Percentiles rank a stretch among this genome's conserved stretches.
Evolutionary conservation across 2,329 filamentous ascomycete genomes (phyloP).

Genomic region (Capronia coronata): DNA sequence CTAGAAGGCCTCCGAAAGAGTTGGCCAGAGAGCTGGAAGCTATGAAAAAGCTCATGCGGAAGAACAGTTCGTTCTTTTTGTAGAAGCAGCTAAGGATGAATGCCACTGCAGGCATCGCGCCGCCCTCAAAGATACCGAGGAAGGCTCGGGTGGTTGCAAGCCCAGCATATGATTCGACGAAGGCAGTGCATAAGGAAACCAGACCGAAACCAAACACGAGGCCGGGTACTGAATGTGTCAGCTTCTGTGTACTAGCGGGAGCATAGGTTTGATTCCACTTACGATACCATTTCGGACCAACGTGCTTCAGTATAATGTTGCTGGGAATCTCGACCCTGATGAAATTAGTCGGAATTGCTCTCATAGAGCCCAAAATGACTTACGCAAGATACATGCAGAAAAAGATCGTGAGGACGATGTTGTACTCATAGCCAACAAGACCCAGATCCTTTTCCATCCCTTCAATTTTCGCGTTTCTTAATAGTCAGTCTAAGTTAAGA

Average conservation of each 20-base stretch:
- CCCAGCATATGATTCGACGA: slow-evolving; percentile 45
- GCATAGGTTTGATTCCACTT: background rate
- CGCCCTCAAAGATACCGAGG: slow-evolving; percentile 43
- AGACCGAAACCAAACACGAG: slow-evolving; percentile 30
- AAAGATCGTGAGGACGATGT: slow-evolving; percentile 48
- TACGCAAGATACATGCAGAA: slow-evolving; percentile 52
- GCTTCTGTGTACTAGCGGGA: background rate
- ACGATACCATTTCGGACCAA: slow-evolving; percentile 62
- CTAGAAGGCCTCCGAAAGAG: slow-evolving; percentile 47
- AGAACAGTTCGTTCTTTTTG: slow-evolving; percentile 38
- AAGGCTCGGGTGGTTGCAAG: slow-evolving; percentile 45
- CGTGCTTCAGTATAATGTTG: slow-evolving; percentile 51
- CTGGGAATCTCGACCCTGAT: slow-evolving; percentile 43
- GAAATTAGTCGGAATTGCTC: slow-evolving; percentile 30
- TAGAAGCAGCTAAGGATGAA: slow-evolving; percentile 56
- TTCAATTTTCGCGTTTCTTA: slow-evolving; percentile 30
- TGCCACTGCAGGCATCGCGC: slow-evolving; percentile 38
- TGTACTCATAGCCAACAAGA: slow-evolving; percentile 41
- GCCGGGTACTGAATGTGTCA: slow-evolving; percentile 1
- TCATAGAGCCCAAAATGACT: slow-evolving; percentile 28
- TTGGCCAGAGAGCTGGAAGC: slow-evolving; percentile 45
- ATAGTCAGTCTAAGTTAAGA: too few relatives aligned
- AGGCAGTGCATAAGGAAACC: slow-evolving; percentile 42
- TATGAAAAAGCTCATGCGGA: slow-evolving; percentile 40
- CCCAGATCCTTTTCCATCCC: slow-evolving; percentile 30